Percentiles rank a stretch among this genome's conserved stretches.
These are phyloP conservation scores for Filosporella fistucella DNA, from an alignment of 495 filamentous ascomycete genomes.

Conservation along the genomic window DNA sequence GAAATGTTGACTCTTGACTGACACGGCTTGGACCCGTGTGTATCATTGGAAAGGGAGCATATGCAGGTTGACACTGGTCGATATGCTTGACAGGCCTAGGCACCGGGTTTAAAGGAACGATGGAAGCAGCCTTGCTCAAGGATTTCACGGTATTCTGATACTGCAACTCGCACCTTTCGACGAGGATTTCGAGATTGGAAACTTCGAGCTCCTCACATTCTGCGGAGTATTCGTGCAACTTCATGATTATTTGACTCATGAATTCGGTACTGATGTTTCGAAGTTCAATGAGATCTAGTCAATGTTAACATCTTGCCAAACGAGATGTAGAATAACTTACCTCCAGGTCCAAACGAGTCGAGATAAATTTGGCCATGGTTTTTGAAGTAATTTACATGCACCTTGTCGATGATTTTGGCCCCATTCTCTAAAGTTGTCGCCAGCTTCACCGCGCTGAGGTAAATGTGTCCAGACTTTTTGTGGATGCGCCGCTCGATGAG, in stretches of 20 bases:
- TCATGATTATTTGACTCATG: constrained; percentile 8
- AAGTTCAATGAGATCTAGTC: background rate
- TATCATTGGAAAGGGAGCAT: no score
- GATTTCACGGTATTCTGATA: no score
- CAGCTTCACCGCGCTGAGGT: constrained; percentile 1
- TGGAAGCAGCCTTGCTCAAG: no score
- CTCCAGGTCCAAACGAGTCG: background rate
- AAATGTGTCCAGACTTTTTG: background rate
- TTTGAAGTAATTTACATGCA: constrained; percentile 3
- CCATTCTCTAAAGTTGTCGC: background rate
- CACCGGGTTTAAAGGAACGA: no score
- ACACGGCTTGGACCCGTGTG: no score
- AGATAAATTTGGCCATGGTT: constrained; percentile 1
- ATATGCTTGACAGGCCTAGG: no score
- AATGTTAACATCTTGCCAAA: background rate
- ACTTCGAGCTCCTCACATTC: constrained; percentile 4
- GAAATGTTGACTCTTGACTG: no score
- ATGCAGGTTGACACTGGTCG: no score
- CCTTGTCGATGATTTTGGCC: background rate
- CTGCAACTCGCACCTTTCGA: no score
- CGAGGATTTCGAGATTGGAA: constrained; percentile 6
- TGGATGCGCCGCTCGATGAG: constrained; percentile 2
- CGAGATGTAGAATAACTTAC: constrained; percentile 1
- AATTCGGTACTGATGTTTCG: constrained; percentile 1
- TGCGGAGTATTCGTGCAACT: constrained; percentile 3